Evolutionary conservation across 306 rosid genomes (phyloP).

Genomic region (Trifolium repens): DNA sequence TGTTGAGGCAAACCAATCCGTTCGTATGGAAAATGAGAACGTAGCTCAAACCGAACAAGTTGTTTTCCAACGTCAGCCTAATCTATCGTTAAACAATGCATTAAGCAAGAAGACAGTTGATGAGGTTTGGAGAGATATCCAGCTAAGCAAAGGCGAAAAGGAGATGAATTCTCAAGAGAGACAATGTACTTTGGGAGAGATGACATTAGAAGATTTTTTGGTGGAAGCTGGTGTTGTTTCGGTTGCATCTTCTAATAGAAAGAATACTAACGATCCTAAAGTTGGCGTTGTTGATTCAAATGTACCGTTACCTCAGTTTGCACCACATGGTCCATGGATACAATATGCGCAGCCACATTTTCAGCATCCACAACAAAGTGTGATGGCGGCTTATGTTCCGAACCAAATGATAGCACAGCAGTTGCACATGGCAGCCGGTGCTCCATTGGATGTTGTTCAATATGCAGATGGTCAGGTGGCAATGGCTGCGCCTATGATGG

Average conservation of each 20-base stretch:
- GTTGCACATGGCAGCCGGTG: slow-evolving; percentile 63
- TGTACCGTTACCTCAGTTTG: slow-evolving; percentile 56
- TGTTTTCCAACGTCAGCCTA: slow-evolving; percentile 69
- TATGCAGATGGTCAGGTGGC: slow-evolving; percentile 69
- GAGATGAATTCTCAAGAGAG: slow-evolving; percentile 66
- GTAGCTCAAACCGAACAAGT: slow-evolving; percentile 55
- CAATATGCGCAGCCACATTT: slow-evolving; percentile 71
- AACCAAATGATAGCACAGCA: slow-evolving; percentile 64
- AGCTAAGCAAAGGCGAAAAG: slow-evolving; percentile 58
- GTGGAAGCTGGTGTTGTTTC: slow-evolving; percentile 89
- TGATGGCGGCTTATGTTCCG: slow-evolving; percentile 75
- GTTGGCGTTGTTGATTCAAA: slow-evolving; percentile 50
- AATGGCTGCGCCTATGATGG: slow-evolving; percentile 69
- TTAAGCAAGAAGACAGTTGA: slow-evolving; percentile 92
- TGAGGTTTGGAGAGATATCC: slow-evolving; percentile 98
- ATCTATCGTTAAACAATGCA: slow-evolving; percentile 65
- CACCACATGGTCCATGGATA: slow-evolving; percentile 76
- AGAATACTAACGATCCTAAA: slow-evolving; percentile 42
- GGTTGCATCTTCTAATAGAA: slow-evolving; percentile 55
- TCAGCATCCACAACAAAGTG: slow-evolving; percentile 73
- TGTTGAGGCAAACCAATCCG: slow-evolving; percentile 76
- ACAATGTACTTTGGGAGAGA: slow-evolving; percentile 87
- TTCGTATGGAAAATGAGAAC: slow-evolving; percentile 55
- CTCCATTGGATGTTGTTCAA: slow-evolving; percentile 64
- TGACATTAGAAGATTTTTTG: slow-evolving; percentile 97